phyloP scores from a whole-genome alignment of 2,329 filamentous ascomycete genomes.

The Juglanconis sp. region DNA sequence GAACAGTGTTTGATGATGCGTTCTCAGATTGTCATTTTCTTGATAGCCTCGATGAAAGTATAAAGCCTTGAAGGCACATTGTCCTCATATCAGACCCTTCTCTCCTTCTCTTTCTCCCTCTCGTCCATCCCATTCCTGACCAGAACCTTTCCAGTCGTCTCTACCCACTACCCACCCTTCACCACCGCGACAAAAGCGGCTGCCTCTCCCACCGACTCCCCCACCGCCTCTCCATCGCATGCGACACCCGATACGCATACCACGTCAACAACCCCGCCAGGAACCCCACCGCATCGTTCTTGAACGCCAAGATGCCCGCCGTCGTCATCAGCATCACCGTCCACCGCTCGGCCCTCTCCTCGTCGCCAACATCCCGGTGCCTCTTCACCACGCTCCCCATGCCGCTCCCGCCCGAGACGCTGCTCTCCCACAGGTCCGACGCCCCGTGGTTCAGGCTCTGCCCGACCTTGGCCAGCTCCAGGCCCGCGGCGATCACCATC shows the following conservation, averaged over 20 bases:
- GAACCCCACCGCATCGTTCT: conserved; percentile 88
- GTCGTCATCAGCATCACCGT: conserved; percentile 88
- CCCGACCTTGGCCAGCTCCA: conserved; percentile 83
- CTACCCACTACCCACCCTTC: neutral
- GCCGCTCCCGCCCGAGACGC: conserved; percentile 18
- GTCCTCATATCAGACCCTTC: too few species aligned
- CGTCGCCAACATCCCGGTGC: conserved; percentile 56
- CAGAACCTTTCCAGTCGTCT: too few species aligned
- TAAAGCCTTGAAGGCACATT: too few species aligned
- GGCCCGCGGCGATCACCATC: conserved; percentile 84
- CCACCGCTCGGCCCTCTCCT: conserved; percentile 74
- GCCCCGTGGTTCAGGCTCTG: conserved; percentile 76
- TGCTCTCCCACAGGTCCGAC: conserved; percentile 53
- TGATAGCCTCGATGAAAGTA: neutral
- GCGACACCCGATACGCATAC: conserved; percentile 56
- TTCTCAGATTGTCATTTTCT: neutral
- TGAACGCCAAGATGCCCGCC: conserved; percentile 77
- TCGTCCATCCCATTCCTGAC: too few species aligned
- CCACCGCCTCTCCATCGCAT: conserved; percentile 33
- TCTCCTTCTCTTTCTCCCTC: too few species aligned
- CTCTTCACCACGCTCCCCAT: conserved; percentile 33
- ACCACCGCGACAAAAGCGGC: conserved; percentile 23
- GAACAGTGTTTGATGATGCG: neutral
- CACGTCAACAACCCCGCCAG: conserved; percentile 77
- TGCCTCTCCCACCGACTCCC: conserved; percentile 27